Evolutionary conservation across 1,139 yeast species (phyloP).

Genomic region (Pichia sp.): DNA sequence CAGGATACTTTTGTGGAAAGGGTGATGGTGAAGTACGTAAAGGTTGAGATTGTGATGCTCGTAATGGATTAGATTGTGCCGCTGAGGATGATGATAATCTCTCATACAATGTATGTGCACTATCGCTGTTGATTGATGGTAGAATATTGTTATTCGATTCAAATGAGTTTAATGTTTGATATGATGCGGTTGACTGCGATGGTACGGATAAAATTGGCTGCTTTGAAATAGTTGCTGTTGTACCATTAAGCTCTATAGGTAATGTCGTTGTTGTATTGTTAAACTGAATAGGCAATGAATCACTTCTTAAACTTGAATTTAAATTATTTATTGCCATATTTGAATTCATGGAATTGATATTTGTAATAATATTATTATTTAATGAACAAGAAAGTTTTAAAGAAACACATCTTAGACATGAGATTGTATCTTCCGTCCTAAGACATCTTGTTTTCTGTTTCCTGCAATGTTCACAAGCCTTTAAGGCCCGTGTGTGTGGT

Average conservation of each 20-base stretch:
- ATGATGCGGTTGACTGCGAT: not conserved
- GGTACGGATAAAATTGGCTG: not conserved
- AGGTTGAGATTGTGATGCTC: not conserved
- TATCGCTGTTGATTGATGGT: conserved; percentile 2
- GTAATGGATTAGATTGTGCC: not conserved
- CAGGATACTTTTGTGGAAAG: not conserved
- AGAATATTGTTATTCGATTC: not conserved
- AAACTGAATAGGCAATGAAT: not conserved
- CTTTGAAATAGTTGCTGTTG: not conserved
- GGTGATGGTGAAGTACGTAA: not conserved
- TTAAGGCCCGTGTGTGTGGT: conserved; percentile 39
- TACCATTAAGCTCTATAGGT: not conserved
- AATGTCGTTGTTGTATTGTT: not conserved
- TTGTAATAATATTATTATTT: conserved; percentile 19
- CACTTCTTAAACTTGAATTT: not conserved
- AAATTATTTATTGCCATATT: not conserved
- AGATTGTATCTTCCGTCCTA: conserved; percentile 36
- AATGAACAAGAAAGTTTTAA: conserved; percentile 49
- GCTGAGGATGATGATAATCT: not conserved
- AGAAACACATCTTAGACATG: conserved; percentile 53
- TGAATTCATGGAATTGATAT: not conserved
- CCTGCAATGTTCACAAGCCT: conserved; percentile 56
- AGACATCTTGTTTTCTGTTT: conserved; percentile 60
- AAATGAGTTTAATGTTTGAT: not conserved
- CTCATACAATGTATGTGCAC: not conserved